Evolutionary conservation across 2,329 filamentous ascomycete species (phyloP), one percentile per base, ranked within the genome.

Genomic region (Fusarium agapanthi): DNA sequence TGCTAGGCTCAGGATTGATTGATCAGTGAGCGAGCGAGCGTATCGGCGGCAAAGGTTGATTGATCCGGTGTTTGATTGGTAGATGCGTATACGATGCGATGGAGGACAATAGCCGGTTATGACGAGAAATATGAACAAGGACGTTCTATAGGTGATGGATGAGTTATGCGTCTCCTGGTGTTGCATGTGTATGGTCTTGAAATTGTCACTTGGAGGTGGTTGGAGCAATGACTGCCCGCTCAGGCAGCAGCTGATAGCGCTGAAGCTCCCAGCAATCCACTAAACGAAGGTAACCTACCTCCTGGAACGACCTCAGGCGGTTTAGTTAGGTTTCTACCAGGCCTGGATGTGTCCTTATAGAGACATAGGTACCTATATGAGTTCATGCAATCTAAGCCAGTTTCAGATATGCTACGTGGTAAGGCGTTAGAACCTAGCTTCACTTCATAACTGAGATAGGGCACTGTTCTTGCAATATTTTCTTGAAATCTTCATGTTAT

Each of bases 1-100:
- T 61, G 30, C 54, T 67, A 47, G 26, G 57, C 50, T 67, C 51
- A 73, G 58, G 58, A 47, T 55, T 58, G 37, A 32, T 34, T 40
- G 34, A 34, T 8, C 14, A 32, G 28, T 11, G 28, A 34, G 32
- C 32, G 32, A 37, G 47, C 54, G 35, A 43, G 47, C 54, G 53
- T 51, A 69, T 59, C 43, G 47, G 57, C 54, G 35, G 45, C 57
- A 38, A 43, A 54, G 54, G 37, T 40, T 73, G 56, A 24, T 43
- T 48, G 30, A 38, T 38, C 32, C 53, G 26, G 26, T 32, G 38
- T 58, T 51, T 71, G 51, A 48, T 43, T 67, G 67, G 50, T 16
- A 7, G 40, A 41, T 38, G n/a, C 14, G 38, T 37, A 55, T 26
- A 28, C 22, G 18, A 26, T 35, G 22, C 26, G 34, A 16, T 13